Base-by-base conservation (phyloP, 2,329 filamentous ascomycete species). In the Alternaria arborescens region DNA sequence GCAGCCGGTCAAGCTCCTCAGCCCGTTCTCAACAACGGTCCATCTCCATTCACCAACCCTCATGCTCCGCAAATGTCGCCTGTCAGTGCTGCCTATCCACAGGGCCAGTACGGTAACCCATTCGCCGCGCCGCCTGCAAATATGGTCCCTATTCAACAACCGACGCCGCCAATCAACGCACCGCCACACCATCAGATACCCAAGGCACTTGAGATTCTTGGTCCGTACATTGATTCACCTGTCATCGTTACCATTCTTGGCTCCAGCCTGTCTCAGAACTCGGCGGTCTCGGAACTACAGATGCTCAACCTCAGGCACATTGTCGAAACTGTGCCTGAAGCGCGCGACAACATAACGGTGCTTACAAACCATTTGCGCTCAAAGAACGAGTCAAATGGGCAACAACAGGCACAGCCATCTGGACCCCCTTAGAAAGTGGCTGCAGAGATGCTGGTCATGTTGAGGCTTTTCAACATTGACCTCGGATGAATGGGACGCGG, bases 281-380 rank as follows among this genome's bases (percentile, higher is more conserved):
- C 77, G 7, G 66, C 70, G 8, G 76, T 82, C 28, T 70, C 70
- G 10, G 74, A 77, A 47, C 69, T 86, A 16, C 91, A 96, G 73
- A 90, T 95, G 86, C 83, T 86, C 56, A 87, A 95, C 28, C 86
- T 97, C 63, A 84, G 86, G 52, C 84, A 86, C 40, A 89, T 94
- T 14, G 83, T 93, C 24, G 85, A 88, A 51, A 82, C 84, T 11
- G 88, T 93, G 55, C 87, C 88, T 0, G 85, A 84, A 22, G 87
- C 91, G 0, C 83, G 87, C 22, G 85, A 88, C 2, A 88, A 93
- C 62, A 73, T 82, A 11, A 62, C 51, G 8, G 67, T 73, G 2
- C 58, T 77, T 5, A 65, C 55, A 1, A 61, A 72, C 26, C 69
- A 75, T 40, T 34, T 77, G 40, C 42, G 55, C 44, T 55, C 44